Conservation (phyloP, 1,284 basidiomycete species). For the Ganoderma multipileum region DNA sequence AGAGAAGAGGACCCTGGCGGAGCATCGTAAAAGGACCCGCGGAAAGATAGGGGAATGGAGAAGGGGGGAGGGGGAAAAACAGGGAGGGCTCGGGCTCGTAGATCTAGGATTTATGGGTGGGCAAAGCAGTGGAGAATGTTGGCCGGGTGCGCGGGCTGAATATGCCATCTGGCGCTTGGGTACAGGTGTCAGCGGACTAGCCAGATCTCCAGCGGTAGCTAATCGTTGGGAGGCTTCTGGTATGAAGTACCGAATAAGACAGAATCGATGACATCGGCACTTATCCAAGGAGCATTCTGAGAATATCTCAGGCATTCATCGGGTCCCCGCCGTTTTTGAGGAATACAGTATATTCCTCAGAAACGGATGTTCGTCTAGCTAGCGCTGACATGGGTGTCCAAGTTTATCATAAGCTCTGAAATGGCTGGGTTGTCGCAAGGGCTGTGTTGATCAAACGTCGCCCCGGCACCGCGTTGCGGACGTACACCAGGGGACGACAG, state of each 20-base stretch:
- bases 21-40: conserved; percentile 22
- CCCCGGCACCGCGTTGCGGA: background rate
- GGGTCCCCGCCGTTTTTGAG: background rate
- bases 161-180: background rate
- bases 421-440: background rate
- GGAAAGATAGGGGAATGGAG: background rate
- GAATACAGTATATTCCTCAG: background rate
- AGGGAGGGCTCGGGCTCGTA: background rate
- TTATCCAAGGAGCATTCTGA: background rate
- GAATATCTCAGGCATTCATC: background rate
- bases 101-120: conserved; percentile 10
- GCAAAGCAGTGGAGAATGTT: conserved; percentile 11
- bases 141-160: conserved; percentile 13
- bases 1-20: conserved; percentile 19
- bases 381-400: background rate
- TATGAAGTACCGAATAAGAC: background rate
- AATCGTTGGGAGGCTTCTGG: background rate
- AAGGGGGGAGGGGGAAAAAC: background rate
- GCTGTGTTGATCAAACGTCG: background rate
- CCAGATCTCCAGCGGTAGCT: background rate
- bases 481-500: background rate
- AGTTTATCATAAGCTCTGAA: background rate
- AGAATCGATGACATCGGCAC: background rate
- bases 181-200: conserved; percentile 1
- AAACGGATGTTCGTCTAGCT: background rate